A percentile compares a stretch with the other conserved stretches of the same genome.
Conservation (phyloP, 768 basidiomycete species). For the Pisolithus microcarpus region DNA sequence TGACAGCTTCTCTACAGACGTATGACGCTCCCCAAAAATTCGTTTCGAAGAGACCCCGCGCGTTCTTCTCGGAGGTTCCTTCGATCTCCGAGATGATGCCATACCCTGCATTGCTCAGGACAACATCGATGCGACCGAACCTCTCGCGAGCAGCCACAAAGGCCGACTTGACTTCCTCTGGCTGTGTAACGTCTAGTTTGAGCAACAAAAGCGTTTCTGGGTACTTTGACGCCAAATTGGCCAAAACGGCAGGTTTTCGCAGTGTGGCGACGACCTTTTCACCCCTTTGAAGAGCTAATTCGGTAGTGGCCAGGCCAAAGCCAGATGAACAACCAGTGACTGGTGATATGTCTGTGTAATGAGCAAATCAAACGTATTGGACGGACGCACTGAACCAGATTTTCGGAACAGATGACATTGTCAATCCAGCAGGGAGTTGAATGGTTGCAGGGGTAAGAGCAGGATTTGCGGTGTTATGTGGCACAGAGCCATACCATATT, state of each 20-base stretch:
- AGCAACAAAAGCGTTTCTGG: constrained; percentile 29
- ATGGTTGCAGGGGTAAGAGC: too few species aligned
- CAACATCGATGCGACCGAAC: constrained; percentile 26
- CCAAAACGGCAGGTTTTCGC: constrained; percentile 30
- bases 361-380: too few species aligned
- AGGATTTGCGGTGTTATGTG: too few species aligned
- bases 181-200: constrained; percentile 33
- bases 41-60: constrained; percentile 33
- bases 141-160: constrained; percentile 25
- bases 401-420: too few species aligned
- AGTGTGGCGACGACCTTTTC: constrained; percentile 39
- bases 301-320: constrained; percentile 29
- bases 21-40: constrained; percentile 40
- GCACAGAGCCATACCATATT: too few species aligned
- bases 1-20: constrained; percentile 29
- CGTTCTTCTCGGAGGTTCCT: constrained; percentile 25
- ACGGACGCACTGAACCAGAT: too few species aligned
- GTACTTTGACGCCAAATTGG: constrained; percentile 20
- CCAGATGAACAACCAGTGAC: constrained; percentile 38
- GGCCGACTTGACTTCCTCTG: constrained; percentile 24
- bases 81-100: constrained; percentile 30
- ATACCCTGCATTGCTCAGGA: constrained; percentile 25
- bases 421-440: too few species aligned
- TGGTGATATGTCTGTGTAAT: background rate
- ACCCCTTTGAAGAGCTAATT: constrained; percentile 28